A percentile compares a stretch with the other conserved stretches of the same genome.
These are phyloP conservation scores for Chamaenerion angustifolium DNA, from an alignment of 345 rosid genomes.

Conservation along the genomic window DNA sequence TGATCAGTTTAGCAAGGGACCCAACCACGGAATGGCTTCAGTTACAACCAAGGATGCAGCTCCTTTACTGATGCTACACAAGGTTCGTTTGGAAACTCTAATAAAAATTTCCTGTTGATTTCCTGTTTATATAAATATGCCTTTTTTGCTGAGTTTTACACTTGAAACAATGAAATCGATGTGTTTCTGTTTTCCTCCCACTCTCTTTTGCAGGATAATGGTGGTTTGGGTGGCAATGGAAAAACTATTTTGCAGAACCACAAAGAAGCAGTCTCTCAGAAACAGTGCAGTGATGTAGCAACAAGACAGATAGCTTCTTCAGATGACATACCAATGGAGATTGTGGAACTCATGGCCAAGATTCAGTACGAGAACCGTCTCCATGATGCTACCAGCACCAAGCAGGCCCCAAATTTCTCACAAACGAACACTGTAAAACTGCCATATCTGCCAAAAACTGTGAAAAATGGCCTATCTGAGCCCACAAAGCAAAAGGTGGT, in stretches of 20 bases:
- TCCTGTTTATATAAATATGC: no score
- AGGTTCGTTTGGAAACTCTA: constrained; percentile 3
- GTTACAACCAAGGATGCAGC: not conserved
- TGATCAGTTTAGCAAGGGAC: constrained; percentile 8
- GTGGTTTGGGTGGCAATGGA: no score
- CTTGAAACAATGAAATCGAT: no score
- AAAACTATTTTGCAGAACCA: constrained; percentile 16
- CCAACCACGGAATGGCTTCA: not conserved
- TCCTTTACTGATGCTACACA: constrained; percentile 5
- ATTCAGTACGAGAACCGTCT: constrained; percentile 79
- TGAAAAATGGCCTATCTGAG: constrained; percentile 17
- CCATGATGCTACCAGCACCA: constrained; percentile 43
- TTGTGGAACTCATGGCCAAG: constrained; percentile 89
- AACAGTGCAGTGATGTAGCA: constrained; percentile 24
- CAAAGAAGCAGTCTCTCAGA: constrained; percentile 5
- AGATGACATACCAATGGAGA: constrained; percentile 93
- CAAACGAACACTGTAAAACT: constrained; percentile 22
- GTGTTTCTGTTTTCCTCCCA: no score
- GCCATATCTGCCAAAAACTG: constrained; percentile 24
- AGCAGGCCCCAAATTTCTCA: constrained; percentile 19
- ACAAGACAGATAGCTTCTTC: constrained; percentile 29
- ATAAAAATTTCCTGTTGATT: no score
- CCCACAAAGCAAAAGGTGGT: constrained; percentile 22
- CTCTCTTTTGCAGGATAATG: no score
- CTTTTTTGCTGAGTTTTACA: no score